Base-by-base conservation (phyloP, 2,329 filamentous ascomycete species). In the Scolecobasidium constrictum region DNA sequence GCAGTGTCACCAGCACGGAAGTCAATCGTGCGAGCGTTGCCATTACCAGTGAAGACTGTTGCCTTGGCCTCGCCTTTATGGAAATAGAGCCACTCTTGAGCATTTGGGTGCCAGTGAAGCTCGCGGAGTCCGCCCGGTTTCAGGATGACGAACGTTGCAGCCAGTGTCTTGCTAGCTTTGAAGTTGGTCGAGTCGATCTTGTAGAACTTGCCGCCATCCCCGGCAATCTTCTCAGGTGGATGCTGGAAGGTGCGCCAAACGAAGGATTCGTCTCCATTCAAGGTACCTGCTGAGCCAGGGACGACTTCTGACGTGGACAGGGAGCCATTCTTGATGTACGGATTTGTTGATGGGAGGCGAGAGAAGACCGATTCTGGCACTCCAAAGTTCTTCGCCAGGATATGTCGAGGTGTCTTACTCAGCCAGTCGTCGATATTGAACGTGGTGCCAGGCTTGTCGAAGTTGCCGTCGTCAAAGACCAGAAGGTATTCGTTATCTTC, bases 371-470 rank as follows among this genome's bases (percentile, higher is more conserved):
- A 70, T 17, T 69, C 66, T 38, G 74, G 65, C 16, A 83, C 68
- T 17, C 77, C 76, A 49, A 83, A 83, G 63, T 83, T 83, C 62
- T 81, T 82, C 26, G 78, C 78, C 0, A 83, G 63, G 35, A 84
- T 66, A 1, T 66, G 62, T 43, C 71, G 73, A 0, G 80, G 79
- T 0, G 78, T 83, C 53, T 82, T 78, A 0, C 71, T 63, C 26
- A 84, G 67, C 79, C 79, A 83, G 61, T 84, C 79, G 48, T 79
- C 78, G 18, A 83, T 67, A 61, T 77, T 81, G 66, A 83, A 84
- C 1, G 80, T 83, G 0, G 76, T 81, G n/a, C 75, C 59, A 18
- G 45, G 17, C 2, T 21, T 71, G 53, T 83, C 77, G 53, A 83
- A 83, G 51, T 83, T 68, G 3, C 74, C 73, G 20, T 81, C 75